Conservation (phyloP, 768 basidiomycete genomes). For the Mycena indigotica region DNA sequence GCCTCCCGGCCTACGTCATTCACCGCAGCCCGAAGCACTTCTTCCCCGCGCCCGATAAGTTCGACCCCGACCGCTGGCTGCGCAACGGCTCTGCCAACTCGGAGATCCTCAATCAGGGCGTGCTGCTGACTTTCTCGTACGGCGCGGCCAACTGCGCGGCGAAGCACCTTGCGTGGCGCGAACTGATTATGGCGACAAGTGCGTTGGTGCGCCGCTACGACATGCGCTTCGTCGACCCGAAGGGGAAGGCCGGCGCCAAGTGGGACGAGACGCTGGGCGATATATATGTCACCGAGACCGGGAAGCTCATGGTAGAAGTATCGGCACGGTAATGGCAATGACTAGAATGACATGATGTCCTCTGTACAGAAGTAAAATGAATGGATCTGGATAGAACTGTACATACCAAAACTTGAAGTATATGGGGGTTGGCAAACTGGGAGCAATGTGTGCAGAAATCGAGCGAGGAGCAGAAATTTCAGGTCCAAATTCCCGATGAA, state of each 20-base stretch:
- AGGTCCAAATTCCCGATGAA: too few species aligned
- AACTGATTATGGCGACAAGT: constrained; percentile 42
- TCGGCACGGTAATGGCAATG: not conserved
- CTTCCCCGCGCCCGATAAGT: constrained; percentile 44
- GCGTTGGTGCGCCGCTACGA: constrained; percentile 40
- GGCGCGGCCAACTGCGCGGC: constrained; percentile 47
- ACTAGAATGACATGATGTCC: not conserved
- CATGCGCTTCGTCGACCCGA: constrained; percentile 29
- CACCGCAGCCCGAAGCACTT: constrained; percentile 52
- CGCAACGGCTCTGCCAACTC: constrained; percentile 9
- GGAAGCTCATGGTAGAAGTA: not conserved
- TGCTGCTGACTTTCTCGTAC: constrained; percentile 44
- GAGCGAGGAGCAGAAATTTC: too few species aligned
- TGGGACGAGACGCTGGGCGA: not conserved
- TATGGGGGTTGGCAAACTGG: too few species aligned
- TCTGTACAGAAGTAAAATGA: too few species aligned
- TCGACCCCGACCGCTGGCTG: constrained; percentile 47
- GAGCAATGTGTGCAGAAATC: too few species aligned
- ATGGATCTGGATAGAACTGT: too few species aligned
- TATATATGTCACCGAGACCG: not conserved
- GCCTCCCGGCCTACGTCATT: constrained; percentile 44
- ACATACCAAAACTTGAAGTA: too few species aligned
- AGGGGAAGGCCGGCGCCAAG: not conserved
- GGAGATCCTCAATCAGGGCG: constrained; percentile 27
- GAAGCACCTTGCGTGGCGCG: constrained; percentile 41